Conservation (phyloP, 2,329 filamentous ascomycete species). For the Erysiphe pulchra region DNA sequence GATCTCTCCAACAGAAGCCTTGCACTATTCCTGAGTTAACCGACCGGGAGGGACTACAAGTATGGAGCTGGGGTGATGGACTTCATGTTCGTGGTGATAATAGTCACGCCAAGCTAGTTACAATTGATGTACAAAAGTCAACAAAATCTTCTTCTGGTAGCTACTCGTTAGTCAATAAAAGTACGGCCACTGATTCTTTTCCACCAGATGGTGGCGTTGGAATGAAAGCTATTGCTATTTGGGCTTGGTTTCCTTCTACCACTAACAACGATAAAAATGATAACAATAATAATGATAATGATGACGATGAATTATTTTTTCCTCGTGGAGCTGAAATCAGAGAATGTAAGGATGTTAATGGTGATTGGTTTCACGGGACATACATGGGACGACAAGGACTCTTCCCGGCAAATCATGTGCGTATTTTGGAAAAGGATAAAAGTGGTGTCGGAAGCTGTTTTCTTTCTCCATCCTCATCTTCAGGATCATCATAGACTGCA, state of each 20-base stretch:
- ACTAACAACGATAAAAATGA: slow-evolving; percentile 12
- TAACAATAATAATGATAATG: slow-evolving; percentile 34
- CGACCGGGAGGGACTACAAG: slow-evolving; percentile 16
- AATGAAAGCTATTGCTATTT: slow-evolving; percentile 34
- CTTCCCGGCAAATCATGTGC: slow-evolving; percentile 59
- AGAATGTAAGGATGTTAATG: slow-evolving; percentile 70
- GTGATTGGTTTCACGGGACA: slow-evolving; percentile 69
- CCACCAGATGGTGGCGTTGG: slow-evolving; percentile 57
- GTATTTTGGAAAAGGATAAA: slow-evolving; percentile 15
- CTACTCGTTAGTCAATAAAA: slow-evolving; percentile 3
- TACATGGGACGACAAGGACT: slow-evolving; percentile 61
- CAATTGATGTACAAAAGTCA: slow-evolving; percentile 22
- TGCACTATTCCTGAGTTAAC: slow-evolving; percentile 10
- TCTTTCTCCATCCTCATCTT: no score
- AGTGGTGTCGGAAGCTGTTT: no score
- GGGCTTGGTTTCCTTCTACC: slow-evolving; percentile 49
- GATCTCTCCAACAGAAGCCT: slow-evolving; percentile 34
- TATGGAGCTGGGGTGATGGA: slow-evolving; percentile 25
- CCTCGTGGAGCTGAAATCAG: slow-evolving; percentile 59
- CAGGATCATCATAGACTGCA: no score
- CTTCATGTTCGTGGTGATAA: slow-evolving; percentile 9
- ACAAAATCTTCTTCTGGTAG: slow-evolving; percentile 9
- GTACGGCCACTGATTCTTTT: slow-evolving; percentile 17
- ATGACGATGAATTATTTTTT: slow-evolving; percentile 54
- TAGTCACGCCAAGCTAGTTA: slow-evolving; percentile 22